These are phyloP conservation scores for Jackrogersella minutella DNA, from an alignment of 495 filamentous ascomycete genomes.

Conservation along the genomic window DNA sequence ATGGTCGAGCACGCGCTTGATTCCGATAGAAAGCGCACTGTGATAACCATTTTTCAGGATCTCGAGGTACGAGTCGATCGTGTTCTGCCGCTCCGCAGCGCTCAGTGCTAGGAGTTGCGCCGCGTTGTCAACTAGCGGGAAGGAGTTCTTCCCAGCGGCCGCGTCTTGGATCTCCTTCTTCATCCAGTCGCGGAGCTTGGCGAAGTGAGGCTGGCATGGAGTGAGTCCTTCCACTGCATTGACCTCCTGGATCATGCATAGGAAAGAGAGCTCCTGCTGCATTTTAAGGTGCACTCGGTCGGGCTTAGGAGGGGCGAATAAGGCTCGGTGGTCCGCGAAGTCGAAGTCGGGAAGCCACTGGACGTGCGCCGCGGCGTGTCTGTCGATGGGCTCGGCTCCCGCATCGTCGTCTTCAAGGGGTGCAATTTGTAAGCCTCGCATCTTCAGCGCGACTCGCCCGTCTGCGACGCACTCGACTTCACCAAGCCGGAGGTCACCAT, in stretches of 20 bases:
- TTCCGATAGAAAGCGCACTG: slow-evolving; percentile 28
- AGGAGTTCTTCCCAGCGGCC: slow-evolving; percentile 14
- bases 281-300: slow-evolving; percentile 21
- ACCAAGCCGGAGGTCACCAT: slow-evolving; percentile 19
- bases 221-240: slow-evolving; percentile 23
- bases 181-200: slow-evolving; percentile 47
- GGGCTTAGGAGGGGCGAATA: slow-evolving; percentile 30
- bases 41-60: slow-evolving; percentile 29
- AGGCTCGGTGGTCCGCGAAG: slow-evolving; percentile 35
- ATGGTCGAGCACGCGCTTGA: slow-evolving; percentile 43
- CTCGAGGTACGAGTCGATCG: slow-evolving; percentile 26
- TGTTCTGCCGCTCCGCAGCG: slow-evolving; percentile 1
- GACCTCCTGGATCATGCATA: slow-evolving; percentile 44
- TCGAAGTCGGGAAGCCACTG: slow-evolving; percentile 50
- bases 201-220: slow-evolving; percentile 41
- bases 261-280: slow-evolving; percentile 42
- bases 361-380: slow-evolving; percentile 44
- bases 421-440: slow-evolving; percentile 34
- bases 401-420: slow-evolving; percentile 41
- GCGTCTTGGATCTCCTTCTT: slow-evolving; percentile 28
- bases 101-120: slow-evolving; percentile 14
- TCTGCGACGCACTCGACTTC: slow-evolving; percentile 37
- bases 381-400: slow-evolving; percentile 16
- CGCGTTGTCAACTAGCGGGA: slow-evolving; percentile 35
- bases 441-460: slow-evolving; percentile 26